Percentiles rank a stretch among this genome's conserved stretches.
Conservation (phyloP, 73 alveolate genomes). For the Breviolum minutum region DNA sequence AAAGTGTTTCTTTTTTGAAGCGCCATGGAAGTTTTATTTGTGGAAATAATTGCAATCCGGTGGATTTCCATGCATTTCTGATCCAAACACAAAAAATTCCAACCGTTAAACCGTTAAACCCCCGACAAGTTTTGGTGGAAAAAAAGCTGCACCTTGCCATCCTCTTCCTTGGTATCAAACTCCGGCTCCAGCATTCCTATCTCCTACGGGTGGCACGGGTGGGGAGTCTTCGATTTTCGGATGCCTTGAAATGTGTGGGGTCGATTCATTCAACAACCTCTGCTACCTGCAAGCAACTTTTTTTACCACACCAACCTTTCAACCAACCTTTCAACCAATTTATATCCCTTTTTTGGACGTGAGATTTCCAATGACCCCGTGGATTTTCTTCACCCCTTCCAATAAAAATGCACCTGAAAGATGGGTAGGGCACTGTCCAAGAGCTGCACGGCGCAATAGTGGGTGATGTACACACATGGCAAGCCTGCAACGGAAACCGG, state of each 20-base stretch:
- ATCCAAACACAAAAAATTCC: no score
- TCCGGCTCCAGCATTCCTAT: conserved; percentile 64
- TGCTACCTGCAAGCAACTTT: no score
- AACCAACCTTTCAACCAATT: not conserved
- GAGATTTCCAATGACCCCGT: no score
- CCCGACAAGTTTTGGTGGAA: no score
- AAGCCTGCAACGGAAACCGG: not conserved
- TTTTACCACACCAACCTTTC: no score
- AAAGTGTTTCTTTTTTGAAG: no score
- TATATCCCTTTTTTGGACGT: not conserved
- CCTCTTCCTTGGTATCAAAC: conserved; percentile 68
- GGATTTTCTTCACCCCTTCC: no score
- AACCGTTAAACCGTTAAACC: no score
- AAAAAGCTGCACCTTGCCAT: conserved; percentile 57
- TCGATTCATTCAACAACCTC: not conserved
- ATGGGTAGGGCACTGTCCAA: conserved; percentile 45
- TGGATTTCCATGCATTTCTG: no score
- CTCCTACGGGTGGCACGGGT: not conserved
- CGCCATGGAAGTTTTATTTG: no score
- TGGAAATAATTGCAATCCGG: no score
- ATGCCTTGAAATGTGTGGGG: not conserved
- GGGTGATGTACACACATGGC: conserved; percentile 95
- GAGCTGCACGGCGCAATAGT: conserved; percentile 75
- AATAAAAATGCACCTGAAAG: not conserved
- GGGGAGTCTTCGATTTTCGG: not conserved